Base-by-base conservation (phyloP, 139 green algal species). In the Asterochloris erici region DNA sequence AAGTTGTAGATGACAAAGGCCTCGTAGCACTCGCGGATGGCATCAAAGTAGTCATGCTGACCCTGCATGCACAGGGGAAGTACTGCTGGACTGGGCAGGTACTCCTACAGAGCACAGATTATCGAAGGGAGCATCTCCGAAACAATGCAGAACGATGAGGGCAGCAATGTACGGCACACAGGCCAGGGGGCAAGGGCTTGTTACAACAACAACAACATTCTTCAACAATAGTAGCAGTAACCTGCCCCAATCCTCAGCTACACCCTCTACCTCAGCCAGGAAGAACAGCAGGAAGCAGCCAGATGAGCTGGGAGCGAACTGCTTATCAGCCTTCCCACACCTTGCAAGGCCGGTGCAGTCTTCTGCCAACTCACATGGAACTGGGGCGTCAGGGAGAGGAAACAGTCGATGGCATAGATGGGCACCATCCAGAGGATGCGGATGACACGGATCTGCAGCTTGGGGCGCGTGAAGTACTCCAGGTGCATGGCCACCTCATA, bases 1-100 rank as follows among this genome's bases (percentile, higher is more conserved):
- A 98, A 99, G 89, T 92, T 97, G 87, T 98, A 98, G 81, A 99
- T 97, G 27, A 98, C 95, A 79, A 95, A 98, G 0, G 96, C 93
- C 87, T 98, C 95, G 79, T 97, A 98, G 90, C 91, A 98, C 86
- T 99, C 96, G 16, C 96, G 87, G 0, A 96, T 77, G 4, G 94
- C 91, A 84, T 97, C 91, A 21, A 98, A 85, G 82, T 96, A 98
- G 23, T 95, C 82, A 14, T 85, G 83, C 23, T 86, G 80, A 23
- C 54, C 60, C 82, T 85, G 77, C 82, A 85, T 0, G 10, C 1
- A 11, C n/a, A 73, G 15, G 38, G 38, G 6, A 54, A 6, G 6
- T 54, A 54, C n/a, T n/a, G 38, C 38, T 10, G 38, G 38, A 54
- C 6, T 54, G 2, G 38, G 38, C 38, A n/a, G n/a, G n/a, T n/a